phyloP scores from a whole-genome alignment of 495 filamentous ascomycete genomes.

The Immersiella caudata region DNA sequence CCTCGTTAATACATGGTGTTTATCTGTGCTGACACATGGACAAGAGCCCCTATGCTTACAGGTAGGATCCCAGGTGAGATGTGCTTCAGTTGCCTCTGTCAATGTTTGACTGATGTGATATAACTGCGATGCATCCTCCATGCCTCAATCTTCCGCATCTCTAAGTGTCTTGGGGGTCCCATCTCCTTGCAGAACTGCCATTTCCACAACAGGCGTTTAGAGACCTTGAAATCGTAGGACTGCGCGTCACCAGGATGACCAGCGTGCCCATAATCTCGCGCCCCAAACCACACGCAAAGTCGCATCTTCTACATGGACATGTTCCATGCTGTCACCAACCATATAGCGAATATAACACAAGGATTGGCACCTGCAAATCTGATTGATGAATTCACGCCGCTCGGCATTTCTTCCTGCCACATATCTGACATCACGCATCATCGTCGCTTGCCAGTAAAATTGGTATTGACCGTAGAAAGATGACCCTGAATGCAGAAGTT shows the following conservation, averaged over 20 bases:
- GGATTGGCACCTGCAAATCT: not conserved
- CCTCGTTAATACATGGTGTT: slow-evolving; percentile 1
- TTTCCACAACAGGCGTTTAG: too few species aligned
- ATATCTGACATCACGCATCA: slow-evolving; percentile 7
- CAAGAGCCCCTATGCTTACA: not conserved
- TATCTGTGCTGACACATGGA: slow-evolving; percentile 8
- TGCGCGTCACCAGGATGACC: not conserved
- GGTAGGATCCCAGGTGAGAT: not conserved
- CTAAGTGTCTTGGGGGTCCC: too few species aligned
- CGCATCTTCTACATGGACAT: not conserved
- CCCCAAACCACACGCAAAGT: too few species aligned
- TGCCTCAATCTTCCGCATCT: not conserved
- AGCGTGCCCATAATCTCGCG: not conserved
- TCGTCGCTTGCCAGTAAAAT: slow-evolving; percentile 26
- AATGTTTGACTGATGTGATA: not conserved
- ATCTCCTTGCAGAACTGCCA: too few species aligned
- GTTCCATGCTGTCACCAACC: not conserved
- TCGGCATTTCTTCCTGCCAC: not conserved
- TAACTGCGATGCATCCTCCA: not conserved
- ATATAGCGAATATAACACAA: not conserved
- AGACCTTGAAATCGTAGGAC: not conserved
- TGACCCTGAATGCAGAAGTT: slow-evolving; percentile 45
- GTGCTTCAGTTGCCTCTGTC: not conserved
- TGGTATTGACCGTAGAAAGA: slow-evolving; percentile 42
- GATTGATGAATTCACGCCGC: not conserved